Evolutionary conservation across 805 yeast species (phyloP), one percentile per base, ranked within the genome.

Genomic region (Pichia heedii): DNA sequence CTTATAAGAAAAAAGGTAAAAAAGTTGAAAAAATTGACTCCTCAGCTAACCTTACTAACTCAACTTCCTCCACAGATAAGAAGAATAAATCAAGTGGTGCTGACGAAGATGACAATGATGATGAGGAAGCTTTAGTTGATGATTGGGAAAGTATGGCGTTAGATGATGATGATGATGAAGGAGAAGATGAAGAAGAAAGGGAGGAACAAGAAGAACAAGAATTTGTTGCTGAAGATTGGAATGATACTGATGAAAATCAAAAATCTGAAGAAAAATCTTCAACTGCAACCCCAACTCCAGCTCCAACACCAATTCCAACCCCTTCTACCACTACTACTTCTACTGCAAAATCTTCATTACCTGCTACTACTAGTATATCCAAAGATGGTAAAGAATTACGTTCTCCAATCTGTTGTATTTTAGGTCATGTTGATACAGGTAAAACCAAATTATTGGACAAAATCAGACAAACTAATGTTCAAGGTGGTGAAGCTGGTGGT

Each of bases 401-500:
- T 69, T 93, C 99, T 51, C 99, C 99, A 51, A 93, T 93, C 63
- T 93, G 98, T 68, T 88, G 96, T 83, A 93, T 93, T 59, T 76
- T 93, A 66, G 99, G 99, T 63, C 99, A 93, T 73, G 99, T 93
- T 67, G 99, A 93, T 75, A 93, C 98, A 46, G 99, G 99, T 81
- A 93, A 93, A 69, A 93, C 99, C 53, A 93, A 93, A 65, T 76
- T 93, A 52, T 74, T 93, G 63, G 99, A 93, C 63, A 93, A 93
- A 68, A 81, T 93, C 55, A 90, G 99, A 71, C 97, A 90, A 71
- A 93, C 97, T 35, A 93, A 93, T 61, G 99, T 93, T 49, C 99
- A 93, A 72, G 99, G 97, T 65, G 99, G 98, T 61, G 99, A 93
- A 71, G 99, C 99, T 44, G 99, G 99, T 73, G 99, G 99, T 73